Evolutionary conservation across 1,284 basidiomycete genomes (phyloP).

Genomic region (Cryptococcus sp.): DNA sequence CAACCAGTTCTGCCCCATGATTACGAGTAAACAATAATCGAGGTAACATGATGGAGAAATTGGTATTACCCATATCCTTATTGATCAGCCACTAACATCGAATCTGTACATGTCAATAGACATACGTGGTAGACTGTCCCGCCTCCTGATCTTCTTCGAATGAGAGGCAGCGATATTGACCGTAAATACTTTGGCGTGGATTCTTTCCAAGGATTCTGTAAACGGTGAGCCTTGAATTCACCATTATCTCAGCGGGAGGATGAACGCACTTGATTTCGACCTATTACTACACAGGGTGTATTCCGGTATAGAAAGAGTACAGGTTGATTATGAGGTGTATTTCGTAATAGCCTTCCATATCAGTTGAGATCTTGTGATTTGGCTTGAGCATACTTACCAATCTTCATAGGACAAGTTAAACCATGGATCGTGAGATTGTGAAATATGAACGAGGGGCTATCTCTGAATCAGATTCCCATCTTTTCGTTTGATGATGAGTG

Average conservation of each 20-base stretch:
- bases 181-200: conserved; percentile 64
- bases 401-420: conserved; percentile 94
- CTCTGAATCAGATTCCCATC: neutral
- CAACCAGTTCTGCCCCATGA: conserved; percentile 71
- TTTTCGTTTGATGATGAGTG: neutral
- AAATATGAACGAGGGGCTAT: conserved; percentile 62
- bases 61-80: conserved; percentile 94
- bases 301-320: conserved; percentile 87
- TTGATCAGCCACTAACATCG: neutral
- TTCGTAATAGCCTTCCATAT: conserved; percentile 69
- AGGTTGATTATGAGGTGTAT: conserved; percentile 61
- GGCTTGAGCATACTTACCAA: conserved; percentile 59
- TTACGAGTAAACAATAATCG: conserved; percentile 73
- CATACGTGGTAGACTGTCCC: conserved; percentile 95
- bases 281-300: conserved; percentile 85
- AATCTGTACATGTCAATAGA: conserved; percentile 11
- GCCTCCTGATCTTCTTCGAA: conserved; percentile 88
- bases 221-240: neutral
- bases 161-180: conserved; percentile 63
- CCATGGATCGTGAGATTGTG: conserved; percentile 75
- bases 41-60: conserved; percentile 90
- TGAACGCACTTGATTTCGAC: conserved; percentile 66
- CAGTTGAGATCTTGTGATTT: neutral
- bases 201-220: conserved; percentile 94
- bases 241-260: neutral